Base-by-base conservation (phyloP, 169 alveolate genomes). In the Perkinsus chesapeaki region DNA sequence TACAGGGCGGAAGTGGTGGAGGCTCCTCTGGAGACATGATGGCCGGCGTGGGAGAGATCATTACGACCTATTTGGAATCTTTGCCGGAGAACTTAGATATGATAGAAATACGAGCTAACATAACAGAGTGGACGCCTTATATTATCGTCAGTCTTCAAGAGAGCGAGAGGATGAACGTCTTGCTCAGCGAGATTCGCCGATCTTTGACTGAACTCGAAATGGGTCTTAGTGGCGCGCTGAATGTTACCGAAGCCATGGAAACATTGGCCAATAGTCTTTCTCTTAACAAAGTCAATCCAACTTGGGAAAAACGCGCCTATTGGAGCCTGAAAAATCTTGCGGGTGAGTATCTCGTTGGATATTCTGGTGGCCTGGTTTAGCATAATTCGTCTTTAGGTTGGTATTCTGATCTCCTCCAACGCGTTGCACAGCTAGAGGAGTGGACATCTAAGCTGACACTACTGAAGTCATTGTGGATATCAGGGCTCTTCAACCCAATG, bases 401-500 rank as follows among this genome's bases (percentile, higher is more conserved):
- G 97, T 92, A 94, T 39, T 94, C 94, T 92, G 99, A 98, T 95
- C 92, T 97, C 48, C 93, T 97, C 39, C 96, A 96, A 92, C 96
- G 99, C 95, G 97, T 96, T 82, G 96, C 94, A 91, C 97, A 98
- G 95, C 94, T 98, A 92, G 96, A 95, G 91, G 96, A 72, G 39
- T 97, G 99, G 99, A 94, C 98, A 31, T 91, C 97, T 31, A 98
- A 97, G 48, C 92, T 97, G 92, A 94, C 92, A 37, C 96, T 97
- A 0, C 99, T 98, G 27, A 95, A 95, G 92, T 95, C 98, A 0
- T 95, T 97, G 91, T 95, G 97, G 96, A 95, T 97, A 92, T 94
- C 99, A 9, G 98, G 98, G 90, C 97, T 98, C 73, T 98, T 98
- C 96, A 98, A 98, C 94, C 99, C 99, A 47, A 98, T 98, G 98